These are phyloP conservation scores for Acer campestre DNA, from an alignment of 345 rosid genomes.

Conservation along the genomic window DNA sequence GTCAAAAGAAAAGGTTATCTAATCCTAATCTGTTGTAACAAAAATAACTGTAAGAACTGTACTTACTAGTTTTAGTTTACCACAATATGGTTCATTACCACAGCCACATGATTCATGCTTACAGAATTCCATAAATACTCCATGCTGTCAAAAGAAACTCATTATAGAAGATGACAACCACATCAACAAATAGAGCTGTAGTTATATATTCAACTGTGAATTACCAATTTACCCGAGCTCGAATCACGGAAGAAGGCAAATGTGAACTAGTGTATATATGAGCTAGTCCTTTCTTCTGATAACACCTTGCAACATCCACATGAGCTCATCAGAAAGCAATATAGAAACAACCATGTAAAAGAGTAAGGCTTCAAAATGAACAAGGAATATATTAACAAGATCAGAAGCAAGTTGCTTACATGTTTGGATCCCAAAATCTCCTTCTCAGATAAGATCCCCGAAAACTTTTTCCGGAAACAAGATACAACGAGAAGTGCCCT, in stretches of 20 bases:
- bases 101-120: conserved; percentile 59
- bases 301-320: conserved; percentile 49
- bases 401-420: conserved; percentile 45
- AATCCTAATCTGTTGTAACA: background rate
- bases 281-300: conserved; percentile 74
- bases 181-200: conserved; percentile 20
- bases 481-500: conserved; percentile 74
- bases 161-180: conserved; percentile 13
- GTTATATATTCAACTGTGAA: conserved; percentile 25
- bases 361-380: conserved; percentile 21
- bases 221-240: conserved; percentile 69
- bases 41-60: conserved; percentile 5
- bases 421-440: conserved; percentile 66
- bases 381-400: conserved; percentile 13
- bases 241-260: conserved; percentile 56
- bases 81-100: conserved; percentile 46
- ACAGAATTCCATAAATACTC: conserved; percentile 64
- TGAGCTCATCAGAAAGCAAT: conserved; percentile 35
- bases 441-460: conserved; percentile 52
- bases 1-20: conserved; percentile 1
- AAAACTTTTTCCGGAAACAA: conserved; percentile 66
- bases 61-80: conserved; percentile 68
- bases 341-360: conserved; percentile 10
- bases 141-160: conserved; percentile 53
- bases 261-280: conserved; percentile 60